phyloP scores from a whole-genome alignment of 2,329 filamentous ascomycete species.

The Phialocephala subalpina region DNA sequence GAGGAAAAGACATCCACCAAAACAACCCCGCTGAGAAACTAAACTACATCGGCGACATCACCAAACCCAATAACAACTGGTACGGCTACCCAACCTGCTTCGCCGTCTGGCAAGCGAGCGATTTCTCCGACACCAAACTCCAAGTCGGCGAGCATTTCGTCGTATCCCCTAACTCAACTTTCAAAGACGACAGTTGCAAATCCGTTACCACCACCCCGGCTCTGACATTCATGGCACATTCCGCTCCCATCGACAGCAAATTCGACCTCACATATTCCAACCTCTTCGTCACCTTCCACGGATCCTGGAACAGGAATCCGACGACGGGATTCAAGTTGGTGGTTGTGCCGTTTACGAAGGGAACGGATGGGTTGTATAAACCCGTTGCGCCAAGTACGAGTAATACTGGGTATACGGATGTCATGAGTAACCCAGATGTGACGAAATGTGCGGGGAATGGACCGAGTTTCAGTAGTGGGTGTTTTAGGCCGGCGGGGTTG shows the following conservation, averaged over 20 bases:
- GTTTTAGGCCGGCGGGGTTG: constrained; percentile 31
- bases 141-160: constrained; percentile 20
- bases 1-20: constrained; percentile 19
- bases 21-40: constrained; percentile 30
- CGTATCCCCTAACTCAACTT: constrained; percentile 8
- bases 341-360: constrained; percentile 24
- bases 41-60: constrained; percentile 24
- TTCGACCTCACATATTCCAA: constrained; percentile 23
- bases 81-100: constrained; percentile 31
- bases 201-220: neutral
- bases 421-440: constrained; percentile 31
- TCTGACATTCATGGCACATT: constrained; percentile 15
- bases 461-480: constrained; percentile 28
- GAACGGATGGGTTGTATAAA: constrained; percentile 22
- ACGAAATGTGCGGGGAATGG: constrained; percentile 31
- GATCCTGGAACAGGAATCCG: constrained; percentile 48
- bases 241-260: constrained; percentile 29
- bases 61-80: constrained; percentile 18
- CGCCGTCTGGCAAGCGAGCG: constrained; percentile 21
- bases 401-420: constrained; percentile 19
- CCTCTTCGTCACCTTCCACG: constrained; percentile 29
- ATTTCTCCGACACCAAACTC: neutral
- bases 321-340: constrained; percentile 27
- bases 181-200: constrained; percentile 14
- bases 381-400: constrained; percentile 13